phyloP scores from a whole-genome alignment of 2,329 filamentous ascomycete species.

The Lasiodiplodia citricola region DNA sequence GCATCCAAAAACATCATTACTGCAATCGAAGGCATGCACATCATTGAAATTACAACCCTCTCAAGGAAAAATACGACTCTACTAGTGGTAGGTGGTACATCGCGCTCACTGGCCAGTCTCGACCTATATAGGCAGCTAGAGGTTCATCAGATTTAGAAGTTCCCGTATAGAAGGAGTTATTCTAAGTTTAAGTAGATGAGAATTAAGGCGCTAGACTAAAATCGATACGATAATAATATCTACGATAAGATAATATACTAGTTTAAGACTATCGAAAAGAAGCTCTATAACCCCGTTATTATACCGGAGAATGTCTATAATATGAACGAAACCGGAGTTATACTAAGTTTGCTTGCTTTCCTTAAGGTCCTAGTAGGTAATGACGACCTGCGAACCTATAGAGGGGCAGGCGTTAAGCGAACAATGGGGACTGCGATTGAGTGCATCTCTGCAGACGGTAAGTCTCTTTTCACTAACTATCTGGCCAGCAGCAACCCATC shows the following conservation, averaged over 20 bases:
- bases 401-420: conserved; percentile 33
- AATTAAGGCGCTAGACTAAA: conserved; percentile 33
- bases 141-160: no score
- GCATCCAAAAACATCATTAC: no score
- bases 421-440: conserved; percentile 34
- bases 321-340: conserved; percentile 34
- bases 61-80: no score
- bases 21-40: no score
- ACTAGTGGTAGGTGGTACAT: no score
- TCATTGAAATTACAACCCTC: no score
- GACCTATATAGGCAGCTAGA: no score
- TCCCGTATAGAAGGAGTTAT: no score
- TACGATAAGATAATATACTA: conserved; percentile 33
- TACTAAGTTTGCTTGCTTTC: conserved; percentile 31
- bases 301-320: conserved; percentile 34
- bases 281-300: conserved; percentile 30
- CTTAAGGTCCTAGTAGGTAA: conserved; percentile 34
- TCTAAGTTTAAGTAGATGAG: no score
- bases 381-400: conserved; percentile 30
- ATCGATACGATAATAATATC: conserved; percentile 32
- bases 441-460: conserved; percentile 32
- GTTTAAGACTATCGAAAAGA: conserved; percentile 34
- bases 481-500: conserved; percentile 33
- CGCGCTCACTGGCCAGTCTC: no score
- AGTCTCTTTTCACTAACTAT: conserved; percentile 33